These are phyloP conservation scores for Rosa persica DNA, from an alignment of 306 rosid species.

Conservation along the genomic window DNA sequence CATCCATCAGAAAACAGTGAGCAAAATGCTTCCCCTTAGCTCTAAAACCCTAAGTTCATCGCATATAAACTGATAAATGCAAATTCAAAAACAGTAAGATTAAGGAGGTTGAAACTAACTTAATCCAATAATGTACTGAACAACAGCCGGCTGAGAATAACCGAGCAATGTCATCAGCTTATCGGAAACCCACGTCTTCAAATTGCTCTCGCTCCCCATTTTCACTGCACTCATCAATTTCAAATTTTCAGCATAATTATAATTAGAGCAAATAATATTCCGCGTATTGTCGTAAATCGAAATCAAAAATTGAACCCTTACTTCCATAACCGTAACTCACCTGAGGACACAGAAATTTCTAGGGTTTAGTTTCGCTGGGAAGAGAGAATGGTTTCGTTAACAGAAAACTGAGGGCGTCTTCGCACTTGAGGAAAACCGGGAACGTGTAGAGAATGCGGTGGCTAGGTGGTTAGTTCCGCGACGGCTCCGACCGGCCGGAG, in stretches of 20 bases:
- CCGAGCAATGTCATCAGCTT: conserved; percentile 68
- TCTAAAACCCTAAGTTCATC: background rate
- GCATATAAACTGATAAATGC: background rate
- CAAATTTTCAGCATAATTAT: background rate
- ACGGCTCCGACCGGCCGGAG: background rate
- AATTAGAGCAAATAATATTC: background rate
- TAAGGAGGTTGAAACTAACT: conserved; percentile 33
- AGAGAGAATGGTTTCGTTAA: background rate
- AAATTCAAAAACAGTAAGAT: background rate
- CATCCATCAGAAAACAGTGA: background rate
- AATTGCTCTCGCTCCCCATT: conserved; percentile 58
- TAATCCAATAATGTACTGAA: conserved; percentile 76
- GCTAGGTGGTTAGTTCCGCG: background rate
- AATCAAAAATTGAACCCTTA: background rate
- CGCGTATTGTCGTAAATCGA: background rate
- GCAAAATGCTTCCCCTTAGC: background rate
- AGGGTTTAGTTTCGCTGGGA: background rate
- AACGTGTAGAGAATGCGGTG: background rate
- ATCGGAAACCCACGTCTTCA: conserved; percentile 86
- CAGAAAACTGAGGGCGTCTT: background rate
- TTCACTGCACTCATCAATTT: background rate
- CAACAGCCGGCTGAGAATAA: conserved; percentile 69
- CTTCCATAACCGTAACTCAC: background rate
- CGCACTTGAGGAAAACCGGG: background rate
- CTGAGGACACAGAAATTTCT: background rate